Evolutionary conservation across 2,329 filamentous ascomycete species (phyloP), one percentile per base, ranked within the genome.

Genomic region (Xylariaceae sp.): DNA sequence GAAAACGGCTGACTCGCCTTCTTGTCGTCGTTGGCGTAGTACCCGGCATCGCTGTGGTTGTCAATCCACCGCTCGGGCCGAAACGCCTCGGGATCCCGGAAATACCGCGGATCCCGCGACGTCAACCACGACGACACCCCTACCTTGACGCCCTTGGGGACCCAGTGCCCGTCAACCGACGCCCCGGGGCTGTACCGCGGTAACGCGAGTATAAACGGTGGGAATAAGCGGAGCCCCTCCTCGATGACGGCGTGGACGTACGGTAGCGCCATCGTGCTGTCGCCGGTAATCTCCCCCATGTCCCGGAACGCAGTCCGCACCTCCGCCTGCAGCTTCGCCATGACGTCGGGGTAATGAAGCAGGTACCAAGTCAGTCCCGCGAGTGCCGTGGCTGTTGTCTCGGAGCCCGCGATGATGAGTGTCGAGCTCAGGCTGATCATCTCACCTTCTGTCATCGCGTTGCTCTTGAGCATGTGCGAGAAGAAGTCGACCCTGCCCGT

Each of bases 301-400:
- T 49, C 54, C 1, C 66, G 58, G 52, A 76, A 76, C 0, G 62
- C 44, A 3, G 51, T 44, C 3, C 71, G 64, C 4, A 76, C 59
- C 48, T 77, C 74, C 0, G 59, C 49, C 3, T 58, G 60, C 3
- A 78, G 59, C 23, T 62, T 67, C 2, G 56, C 48, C 39, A 73
- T 52, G 0, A 62, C 58, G 2, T 62, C 52, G 0, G 64, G 65
- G 39, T 70, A 62, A 2, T 57, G 59, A 7, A 71, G 53, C 3
- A 76, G 57, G 14, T 67, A 58, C 40, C 63, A 75, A 0, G 61
- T 57, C 45, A 61, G 49, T 47, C 66, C 53, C 44, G 63, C 53
- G 3, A 76, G 58, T 0, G 68, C 56, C 0, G 71, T 73, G 0
- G 74, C 70, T 0, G 71, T 73, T 2, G 74, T 77, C 53, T 77